Evolutionary conservation across 1,284 basidiomycete species (phyloP).

Genomic region (Boletus subluridellus): DNA sequence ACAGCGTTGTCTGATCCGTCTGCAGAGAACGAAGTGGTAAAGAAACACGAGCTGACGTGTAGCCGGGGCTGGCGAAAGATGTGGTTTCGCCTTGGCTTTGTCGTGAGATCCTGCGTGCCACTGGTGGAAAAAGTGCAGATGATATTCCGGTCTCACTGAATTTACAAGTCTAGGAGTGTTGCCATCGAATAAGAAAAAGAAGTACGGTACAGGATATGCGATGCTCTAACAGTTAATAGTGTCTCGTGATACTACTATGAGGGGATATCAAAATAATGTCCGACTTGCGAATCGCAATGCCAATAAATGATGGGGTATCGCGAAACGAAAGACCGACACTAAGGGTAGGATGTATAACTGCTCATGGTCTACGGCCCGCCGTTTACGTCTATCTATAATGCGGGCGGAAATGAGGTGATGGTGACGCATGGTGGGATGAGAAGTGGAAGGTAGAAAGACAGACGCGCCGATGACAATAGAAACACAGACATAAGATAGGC

Average conservation of each 20-base stretch:
- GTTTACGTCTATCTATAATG: slow-evolving; percentile 45
- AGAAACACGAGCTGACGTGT: slow-evolving; percentile 28
- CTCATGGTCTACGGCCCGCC: slow-evolving; percentile 44
- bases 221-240: slow-evolving; percentile 58
- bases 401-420: slow-evolving; percentile 31
- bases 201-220: slow-evolving; percentile 57
- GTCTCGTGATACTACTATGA: slow-evolving; percentile 54
- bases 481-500: slow-evolving; percentile 46
- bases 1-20: slow-evolving; percentile 7
- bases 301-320: slow-evolving; percentile 51
- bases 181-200: slow-evolving; percentile 24
- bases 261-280: slow-evolving; percentile 48
- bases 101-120: slow-evolving; percentile 25
- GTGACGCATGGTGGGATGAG: slow-evolving; percentile 27
- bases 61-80: slow-evolving; percentile 2
- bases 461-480: slow-evolving; percentile 38
- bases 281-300: slow-evolving; percentile 51
- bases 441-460: slow-evolving; percentile 19
- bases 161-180: slow-evolving; percentile 17
- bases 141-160: background rate
- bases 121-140: background rate
- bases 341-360: slow-evolving; percentile 39
- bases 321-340: slow-evolving; percentile 51
- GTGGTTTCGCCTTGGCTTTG: background rate
- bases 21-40: slow-evolving; percentile 11